Base-by-base conservation (phyloP, 495 filamentous ascomycete species). In the Neurospora cerealis region DNA sequence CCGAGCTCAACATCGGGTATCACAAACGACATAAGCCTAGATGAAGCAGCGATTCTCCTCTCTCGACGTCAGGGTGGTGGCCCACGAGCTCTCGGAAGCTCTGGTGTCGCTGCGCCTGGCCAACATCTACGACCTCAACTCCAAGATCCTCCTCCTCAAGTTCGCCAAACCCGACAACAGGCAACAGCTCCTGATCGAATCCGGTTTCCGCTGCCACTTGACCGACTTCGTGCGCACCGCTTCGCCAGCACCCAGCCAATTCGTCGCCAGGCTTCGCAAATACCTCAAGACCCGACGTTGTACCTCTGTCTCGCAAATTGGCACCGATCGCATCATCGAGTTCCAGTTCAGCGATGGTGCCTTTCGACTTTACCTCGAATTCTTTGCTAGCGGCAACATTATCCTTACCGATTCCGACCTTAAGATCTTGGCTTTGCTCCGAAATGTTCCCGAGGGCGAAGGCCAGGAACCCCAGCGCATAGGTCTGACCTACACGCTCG, bases 1-100 rank as follows among this genome's bases (percentile, higher is more conserved):
- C 5, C 11, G 8, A 24, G 13, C 37, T 34, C 28, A 40, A 70
- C 28, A 48, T 42, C 10, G 24, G 38, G 6, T 28, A 70, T 36
- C 24, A 19, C 38, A 38, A n/a, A 48, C 24, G 39, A 39, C 36
- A 70, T 3, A 38, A 66, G 24, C 36, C 39, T 81, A 83, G 42
- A 99, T 99, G 96, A 99, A 99, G 87, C 96, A 98, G 80, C 88
- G 96, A 82, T 98, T 97, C 85, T 98, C 95, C 17, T 97, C 94
- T 4, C 83, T 97, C 69, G 95, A 97, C 81, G 93, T 97, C 75
- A 92, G 93, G 87, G 93, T 97, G 81, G 95, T 98, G 77, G 90
- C 93, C 36, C 92, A 97, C 80, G 96, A 99, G 86, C 92, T 99
- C 72, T 92, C 91, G 28, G 83, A 87, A 71, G 86, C 86, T 44